Conservation (phyloP, 1,139 yeast species). For the Pichia sp. region DNA sequence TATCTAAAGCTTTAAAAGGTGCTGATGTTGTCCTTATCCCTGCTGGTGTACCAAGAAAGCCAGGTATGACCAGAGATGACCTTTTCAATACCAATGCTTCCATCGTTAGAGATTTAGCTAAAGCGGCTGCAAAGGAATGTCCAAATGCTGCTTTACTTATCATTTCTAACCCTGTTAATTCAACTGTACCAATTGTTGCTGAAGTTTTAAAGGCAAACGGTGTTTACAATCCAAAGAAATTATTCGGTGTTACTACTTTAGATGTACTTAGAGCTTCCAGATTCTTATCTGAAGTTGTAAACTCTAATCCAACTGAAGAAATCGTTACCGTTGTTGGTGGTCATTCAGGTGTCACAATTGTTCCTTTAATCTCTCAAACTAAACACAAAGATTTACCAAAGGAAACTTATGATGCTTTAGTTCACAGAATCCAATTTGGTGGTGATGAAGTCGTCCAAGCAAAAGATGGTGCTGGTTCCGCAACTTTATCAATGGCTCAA, state of each 20-base stretch:
- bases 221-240: slow-evolving; percentile 83
- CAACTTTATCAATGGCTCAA: slow-evolving; percentile 97
- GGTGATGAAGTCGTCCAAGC: slow-evolving; percentile 99
- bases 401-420: slow-evolving; percentile 56
- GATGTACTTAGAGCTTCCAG: slow-evolving; percentile 93
- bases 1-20: slow-evolving; percentile 66
- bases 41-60: slow-evolving; percentile 99
- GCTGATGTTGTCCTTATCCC: slow-evolving; percentile 91
- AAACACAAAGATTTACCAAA: slow-evolving; percentile 48
- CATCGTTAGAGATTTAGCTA: slow-evolving; percentile 86
- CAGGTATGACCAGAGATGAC: slow-evolving; percentile 98
- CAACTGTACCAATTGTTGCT: slow-evolving; percentile 96
- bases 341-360: slow-evolving; percentile 97
- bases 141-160: slow-evolving; percentile 85
- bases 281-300: slow-evolving; percentile 65
- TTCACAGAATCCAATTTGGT: slow-evolving; percentile 95
- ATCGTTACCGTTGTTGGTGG: slow-evolving; percentile 88
- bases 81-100: slow-evolving; percentile 96
- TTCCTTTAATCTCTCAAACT: slow-evolving; percentile 81
- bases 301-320: slow-evolving; percentile 61
- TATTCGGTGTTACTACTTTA: slow-evolving; percentile 96
- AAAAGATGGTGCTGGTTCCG: slow-evolving; percentile 98
- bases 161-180: slow-evolving; percentile 96
- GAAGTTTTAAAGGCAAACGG: slow-evolving; percentile 84
- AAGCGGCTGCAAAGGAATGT: slow-evolving; percentile 76